These are phyloP conservation scores for Euclidium syriacum DNA, from an alignment of 345 rosid species.

Conservation along the genomic window DNA sequence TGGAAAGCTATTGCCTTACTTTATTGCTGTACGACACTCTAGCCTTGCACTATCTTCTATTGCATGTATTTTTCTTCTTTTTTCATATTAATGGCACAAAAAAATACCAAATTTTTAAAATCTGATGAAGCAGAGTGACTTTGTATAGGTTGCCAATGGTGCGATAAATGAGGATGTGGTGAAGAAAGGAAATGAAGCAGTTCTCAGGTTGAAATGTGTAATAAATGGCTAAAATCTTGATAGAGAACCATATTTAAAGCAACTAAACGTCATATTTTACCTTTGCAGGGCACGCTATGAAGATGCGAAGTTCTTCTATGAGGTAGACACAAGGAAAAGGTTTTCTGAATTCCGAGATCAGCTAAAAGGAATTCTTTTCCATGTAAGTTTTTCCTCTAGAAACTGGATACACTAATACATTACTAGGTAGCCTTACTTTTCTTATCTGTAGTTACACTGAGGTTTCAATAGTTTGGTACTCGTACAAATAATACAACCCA, in stretches of 20 bases:
- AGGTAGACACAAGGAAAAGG: constrained; percentile 65
- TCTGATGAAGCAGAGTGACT: constrained; percentile 18
- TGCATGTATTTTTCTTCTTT: constrained; percentile 10
- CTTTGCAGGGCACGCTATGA: constrained; percentile 90
- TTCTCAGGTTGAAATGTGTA: constrained; percentile 63
- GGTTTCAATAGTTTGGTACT: constrained; percentile 2
- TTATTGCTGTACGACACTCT: constrained; percentile 64
- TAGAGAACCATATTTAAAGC: constrained; percentile 6
- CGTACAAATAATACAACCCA: not conserved
- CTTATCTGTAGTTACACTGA: not conserved
- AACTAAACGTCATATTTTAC: not conserved
- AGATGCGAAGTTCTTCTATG: constrained; percentile 95
- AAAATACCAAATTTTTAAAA: not conserved
- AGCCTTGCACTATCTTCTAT: constrained; percentile 6
- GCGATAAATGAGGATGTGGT: constrained; percentile 68
- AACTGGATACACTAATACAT: not conserved
- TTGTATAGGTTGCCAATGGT: constrained; percentile 90
- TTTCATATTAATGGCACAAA: not conserved
- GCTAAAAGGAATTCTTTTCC: constrained; percentile 86
- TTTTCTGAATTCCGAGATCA: constrained; percentile 70
- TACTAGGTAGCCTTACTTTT: not conserved
- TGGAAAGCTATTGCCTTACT: constrained; percentile 75
- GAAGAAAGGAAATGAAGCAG: constrained; percentile 96
- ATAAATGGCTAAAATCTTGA: constrained; percentile 13
- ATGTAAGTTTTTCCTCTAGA: constrained; percentile 49